Base-by-base conservation (phyloP, 495 filamentous ascomycete genomes). In the Penicillium silybi region DNA sequence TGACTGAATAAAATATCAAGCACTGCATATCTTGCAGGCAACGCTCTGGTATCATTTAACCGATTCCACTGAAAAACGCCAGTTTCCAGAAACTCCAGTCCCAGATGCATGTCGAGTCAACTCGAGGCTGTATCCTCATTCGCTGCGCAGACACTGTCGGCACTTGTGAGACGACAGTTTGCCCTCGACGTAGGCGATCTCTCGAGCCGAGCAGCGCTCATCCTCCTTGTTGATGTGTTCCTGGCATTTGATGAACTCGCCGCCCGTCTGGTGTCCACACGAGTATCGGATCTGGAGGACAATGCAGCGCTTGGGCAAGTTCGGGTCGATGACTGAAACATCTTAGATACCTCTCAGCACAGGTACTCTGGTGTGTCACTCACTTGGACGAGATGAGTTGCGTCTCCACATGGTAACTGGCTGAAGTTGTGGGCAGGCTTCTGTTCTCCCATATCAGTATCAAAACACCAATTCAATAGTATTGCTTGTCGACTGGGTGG, bases 201-300 rank as follows among this genome's bases (percentile, higher is more conserved):
- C 29, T 1, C 44, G 37, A 13, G 32, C 34, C 3, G 46, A 16
- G 16, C 59, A 63, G 19, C 59, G 53, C 34, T 57, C 56, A 20
- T 63, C 59, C 22, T 63, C 59, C 4, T 25, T 27, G 2, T 41
- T 11, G 17, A 56, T 51, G 27, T 63, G 59, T 1, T 40, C 44
- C 1, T 18, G 45, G 26, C 59, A 63, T 26, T 63, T 63, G 29
- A 63, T 47, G 22, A 63, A 63, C 34, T 63, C 59, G 19, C 59
- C 57, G 1, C 57, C 53, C 7, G 25, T 34, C 1, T 52, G 44
- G 47, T 63, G 59, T 13, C 59, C 57, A 10, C 59, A 63, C 22
- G 40, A 34, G 49, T 63, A 63, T 6, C 57, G 46, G 26, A 63
- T 50, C 37, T 63, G 59, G 3, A 56, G 16, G 32, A 60, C 50